Evolutionary conservation across 164 flowering plant genomes (phyloP), one percentile per base, ranked within the genome.

Genomic region (Saururus chinensis): DNA sequence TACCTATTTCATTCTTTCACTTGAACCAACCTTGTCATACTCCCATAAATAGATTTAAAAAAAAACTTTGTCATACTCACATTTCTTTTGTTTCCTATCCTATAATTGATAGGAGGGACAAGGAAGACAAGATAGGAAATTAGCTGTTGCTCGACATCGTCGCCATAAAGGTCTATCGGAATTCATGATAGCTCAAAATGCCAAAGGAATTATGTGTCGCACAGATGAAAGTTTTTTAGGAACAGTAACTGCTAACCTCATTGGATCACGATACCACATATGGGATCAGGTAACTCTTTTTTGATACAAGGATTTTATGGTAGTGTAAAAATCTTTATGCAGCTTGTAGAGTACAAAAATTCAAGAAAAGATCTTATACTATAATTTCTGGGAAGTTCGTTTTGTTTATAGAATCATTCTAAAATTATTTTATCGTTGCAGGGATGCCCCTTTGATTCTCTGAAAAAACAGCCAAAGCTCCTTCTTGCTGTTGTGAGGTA

Each of bases 181-280:
- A 68, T 92, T 87, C 67, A 69, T 60, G 4, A 70, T 92, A 37
- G 88, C 96, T 65, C 92, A 87, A 74, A 83, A 75, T 58, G 54
- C 51, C 6, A 84, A 77, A 64, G 96, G 96, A 42, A 51, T 87
- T 19, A 41, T 65, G 13, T 65, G 75, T 52, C 67, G 51, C 45
- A 72, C 84, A 35, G 98, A 89, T 80, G 96, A 89, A 58, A 78
- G 84, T 61, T 81, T 77, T 22, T 61, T 87, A 58, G 96, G 98
- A 45, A 72, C 65, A 13, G 71, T 92, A 52, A 82, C 81, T 17
- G 78, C 96, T 24, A 92, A 92, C 66, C 76, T 92, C 68, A 65
- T 89, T 72, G 98, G 98, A 40, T 87, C 98, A 57, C 87, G 78
- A 54, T 89, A 92, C 68, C 74, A 75, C 45, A 81, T 92, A 35